phyloP scores from a whole-genome alignment of 2,329 filamentous ascomycete species.

The Raffaelea ambrosiae region DNA sequence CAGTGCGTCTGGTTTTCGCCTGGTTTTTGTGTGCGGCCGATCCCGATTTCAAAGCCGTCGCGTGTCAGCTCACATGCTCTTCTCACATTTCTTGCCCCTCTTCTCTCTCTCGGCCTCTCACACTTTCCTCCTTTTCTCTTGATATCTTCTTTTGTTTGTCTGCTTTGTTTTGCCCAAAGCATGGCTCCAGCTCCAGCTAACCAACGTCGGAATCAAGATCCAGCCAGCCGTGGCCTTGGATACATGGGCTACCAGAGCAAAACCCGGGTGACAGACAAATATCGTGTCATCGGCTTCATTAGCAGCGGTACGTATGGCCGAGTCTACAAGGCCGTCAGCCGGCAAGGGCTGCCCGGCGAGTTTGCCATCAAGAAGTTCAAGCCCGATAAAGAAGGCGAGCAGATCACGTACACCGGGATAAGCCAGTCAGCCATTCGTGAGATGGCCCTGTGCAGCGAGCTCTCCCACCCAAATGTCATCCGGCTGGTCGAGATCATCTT shows the following conservation, averaged over 20 bases:
- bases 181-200: too few relatives aligned
- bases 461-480: slow-evolving; percentile 83
- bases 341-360: slow-evolving; percentile 65
- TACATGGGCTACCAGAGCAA: slow-evolving; percentile 58
- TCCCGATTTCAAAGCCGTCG: too few relatives aligned
- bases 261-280: slow-evolving; percentile 82
- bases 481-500: slow-evolving; percentile 90
- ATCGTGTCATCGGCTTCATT: slow-evolving; percentile 96
- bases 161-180: neutral
- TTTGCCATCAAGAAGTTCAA: slow-evolving; percentile 99
- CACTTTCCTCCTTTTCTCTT: neutral
- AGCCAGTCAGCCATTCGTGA: slow-evolving; percentile 95
- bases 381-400: slow-evolving; percentile 95
- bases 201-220: too few relatives aligned
- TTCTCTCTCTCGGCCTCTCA: neutral
- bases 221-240: slow-evolving; percentile 38
- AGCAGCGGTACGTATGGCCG: slow-evolving; percentile 96
- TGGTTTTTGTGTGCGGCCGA: too few relatives aligned
- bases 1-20: too few relatives aligned
- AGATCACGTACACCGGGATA: slow-evolving; percentile 90
- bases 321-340: slow-evolving; percentile 88
- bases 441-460: slow-evolving; percentile 92
- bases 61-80: too few relatives aligned
- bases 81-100: neutral
- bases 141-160: neutral